A percentile compares a stretch with the other conserved stretches of the same genome.
phyloP scores from a whole-genome alignment of 2,329 filamentous ascomycete species.

The Fusarium buharicum region DNA sequence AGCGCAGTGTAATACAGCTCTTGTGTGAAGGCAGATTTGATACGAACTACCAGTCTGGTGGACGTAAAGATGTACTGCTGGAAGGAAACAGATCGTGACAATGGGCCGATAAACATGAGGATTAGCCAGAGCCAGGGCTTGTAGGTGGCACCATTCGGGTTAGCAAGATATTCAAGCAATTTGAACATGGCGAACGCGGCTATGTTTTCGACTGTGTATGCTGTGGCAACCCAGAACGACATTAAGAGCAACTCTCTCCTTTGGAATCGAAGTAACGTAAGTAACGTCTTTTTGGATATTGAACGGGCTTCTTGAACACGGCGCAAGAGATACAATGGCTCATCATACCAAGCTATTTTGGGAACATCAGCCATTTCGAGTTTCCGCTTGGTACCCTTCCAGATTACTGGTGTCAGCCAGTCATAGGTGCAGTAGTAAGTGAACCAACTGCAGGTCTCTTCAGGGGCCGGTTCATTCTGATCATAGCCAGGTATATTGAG shows the following conservation, averaged over 20 bases:
- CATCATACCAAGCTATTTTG: constrained; percentile 64
- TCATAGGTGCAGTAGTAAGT: constrained; percentile 62
- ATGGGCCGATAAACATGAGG: constrained; percentile 63
- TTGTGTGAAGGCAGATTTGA: constrained; percentile 67
- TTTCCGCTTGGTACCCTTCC: constrained; percentile 57
- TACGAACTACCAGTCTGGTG: constrained; percentile 65
- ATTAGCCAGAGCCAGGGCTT: constrained; percentile 64
- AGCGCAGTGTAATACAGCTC: constrained; percentile 67
- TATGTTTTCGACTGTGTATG: constrained; percentile 60
- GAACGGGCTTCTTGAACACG: constrained; percentile 57
- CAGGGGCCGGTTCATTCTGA: constrained; percentile 57
- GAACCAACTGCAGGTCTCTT: constrained; percentile 65
- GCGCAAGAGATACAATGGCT: constrained; percentile 60
- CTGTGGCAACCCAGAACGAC: constrained; percentile 53
- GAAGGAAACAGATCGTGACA: constrained; percentile 59
- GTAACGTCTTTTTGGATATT: constrained; percentile 56
- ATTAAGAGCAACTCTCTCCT: constrained; percentile 57
- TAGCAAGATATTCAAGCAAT: constrained; percentile 62
- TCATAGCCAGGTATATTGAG: constrained; percentile 53
- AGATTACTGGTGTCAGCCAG: constrained; percentile 61
- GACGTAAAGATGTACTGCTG: constrained; percentile 69
- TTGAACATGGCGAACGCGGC: constrained; percentile 65
- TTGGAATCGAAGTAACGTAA: constrained; percentile 58
- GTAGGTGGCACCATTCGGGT: constrained; percentile 57
- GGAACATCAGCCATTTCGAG: constrained; percentile 61